phyloP scores from a whole-genome alignment of 169 alveolate species.

The Amoebophrya sp. region DNA sequence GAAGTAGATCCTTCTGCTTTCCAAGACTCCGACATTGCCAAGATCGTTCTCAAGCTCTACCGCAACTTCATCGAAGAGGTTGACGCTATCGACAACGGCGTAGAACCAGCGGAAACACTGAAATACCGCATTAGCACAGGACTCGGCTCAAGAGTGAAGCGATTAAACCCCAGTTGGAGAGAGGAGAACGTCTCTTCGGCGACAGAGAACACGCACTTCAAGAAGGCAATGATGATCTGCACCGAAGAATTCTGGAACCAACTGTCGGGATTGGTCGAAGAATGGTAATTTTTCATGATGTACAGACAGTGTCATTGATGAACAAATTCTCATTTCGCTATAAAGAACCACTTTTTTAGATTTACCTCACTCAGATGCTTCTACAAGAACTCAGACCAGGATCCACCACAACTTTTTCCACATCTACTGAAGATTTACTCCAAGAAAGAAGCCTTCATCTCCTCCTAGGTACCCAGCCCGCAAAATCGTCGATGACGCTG shows the following conservation, averaged over 20 bases:
- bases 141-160: neutral
- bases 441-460: neutral
- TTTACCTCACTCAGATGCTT: too few species aligned
- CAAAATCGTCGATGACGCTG: neutral
- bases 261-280: neutral
- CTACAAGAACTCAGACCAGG: neutral
- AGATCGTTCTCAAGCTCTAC: neutral
- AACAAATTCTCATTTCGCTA: neutral
- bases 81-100: constrained; percentile 26
- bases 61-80: constrained; percentile 8
- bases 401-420: neutral
- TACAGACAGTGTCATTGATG: neutral
- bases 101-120: neutral
- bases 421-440: too few species aligned
- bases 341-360: neutral
- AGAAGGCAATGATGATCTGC: neutral
- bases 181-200: neutral
- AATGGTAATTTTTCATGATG: neutral
- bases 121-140: neutral
- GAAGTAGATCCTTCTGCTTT: neutral
- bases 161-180: neutral
- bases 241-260: neutral
- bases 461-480: constrained; percentile 11
- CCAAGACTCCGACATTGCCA: neutral
- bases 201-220: neutral